Percentiles rank a stretch among this genome's conserved stretches.
phyloP scores from a whole-genome alignment of 768 basidiomycete genomes.

The Podaxis sp. region DNA sequence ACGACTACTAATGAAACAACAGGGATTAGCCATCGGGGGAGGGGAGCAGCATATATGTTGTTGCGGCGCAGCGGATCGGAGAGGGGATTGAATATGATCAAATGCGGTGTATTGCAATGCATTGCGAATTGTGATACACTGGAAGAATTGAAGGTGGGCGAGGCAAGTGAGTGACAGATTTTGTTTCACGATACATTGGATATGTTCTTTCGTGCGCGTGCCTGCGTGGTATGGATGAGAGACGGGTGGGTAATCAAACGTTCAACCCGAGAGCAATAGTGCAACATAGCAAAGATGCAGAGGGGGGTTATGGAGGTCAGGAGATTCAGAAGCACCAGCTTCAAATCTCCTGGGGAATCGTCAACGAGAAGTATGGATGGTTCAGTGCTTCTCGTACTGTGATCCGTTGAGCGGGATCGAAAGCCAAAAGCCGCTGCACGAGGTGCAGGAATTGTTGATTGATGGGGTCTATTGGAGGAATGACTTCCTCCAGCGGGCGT shows the following conservation, averaged over 20 bases:
- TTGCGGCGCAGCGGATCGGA: not conserved
- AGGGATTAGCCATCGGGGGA: slow-evolving; percentile 6
- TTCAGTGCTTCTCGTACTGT: slow-evolving; percentile 83
- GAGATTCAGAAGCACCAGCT: not conserved
- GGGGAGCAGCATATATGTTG: slow-evolving; percentile 5
- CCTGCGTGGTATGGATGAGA: not conserved
- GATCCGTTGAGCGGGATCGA: slow-evolving; percentile 86
- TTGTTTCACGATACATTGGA: slow-evolving; percentile 11
- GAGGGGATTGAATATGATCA: not conserved
- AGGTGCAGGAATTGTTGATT: slow-evolving; percentile 85
- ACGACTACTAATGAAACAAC: slow-evolving; percentile 11
- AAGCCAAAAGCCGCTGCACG: slow-evolving; percentile 80
- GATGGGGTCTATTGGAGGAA: slow-evolving; percentile 66
- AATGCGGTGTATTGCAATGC: not conserved
- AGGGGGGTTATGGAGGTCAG: not conserved
- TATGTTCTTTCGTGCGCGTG: not conserved
- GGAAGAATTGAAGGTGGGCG: not conserved
- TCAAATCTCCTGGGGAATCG: slow-evolving; percentile 67
- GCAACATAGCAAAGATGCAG: not conserved
- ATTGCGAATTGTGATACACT: slow-evolving; percentile 6
- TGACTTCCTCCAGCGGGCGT: slow-evolving; percentile 80
- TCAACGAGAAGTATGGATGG: slow-evolving; percentile 80
- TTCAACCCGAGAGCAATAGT: not conserved
- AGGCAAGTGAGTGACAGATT: slow-evolving; percentile 2
- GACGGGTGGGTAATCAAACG: not conserved